Base-by-base conservation (phyloP, 176 grass and related monocot genomes). In the Triticum timopheevii region DNA sequence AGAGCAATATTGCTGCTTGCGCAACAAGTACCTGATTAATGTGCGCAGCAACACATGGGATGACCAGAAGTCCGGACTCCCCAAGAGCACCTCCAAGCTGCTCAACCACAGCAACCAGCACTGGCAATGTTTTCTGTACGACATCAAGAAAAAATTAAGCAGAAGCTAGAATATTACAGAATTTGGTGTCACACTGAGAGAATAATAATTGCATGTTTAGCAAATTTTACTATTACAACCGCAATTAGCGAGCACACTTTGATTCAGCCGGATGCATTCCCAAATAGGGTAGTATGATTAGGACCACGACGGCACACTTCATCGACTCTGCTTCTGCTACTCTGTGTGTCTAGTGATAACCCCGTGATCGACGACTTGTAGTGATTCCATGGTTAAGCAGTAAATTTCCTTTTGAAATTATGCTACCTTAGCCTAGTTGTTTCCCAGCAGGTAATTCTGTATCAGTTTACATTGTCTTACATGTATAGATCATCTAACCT, bases 101-200 rank as follows among this genome's bases (percentile, higher is more conserved):
- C 42, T 98, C 96, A 59, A 96, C 88, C 62, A 98, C 93, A 69
- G 96, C 93, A 89, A 94, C 85, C 84, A 94, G 82, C 35, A 98
- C 93, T 16, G 93, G 92, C 68, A 94, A 82, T 54, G 96, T 96
- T 96, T 96, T 94, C 96, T 98, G 81, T 27, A 86, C 31, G 19
- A 77, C 36, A 62, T 24, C 65, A 47, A 68, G 50, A 78, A 69
- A 78, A 69, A 81, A 13, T 28, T 33, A 86, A 80, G 20, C 34
- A 78, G 35, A 23, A 25, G n/a, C 5, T 25, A 67, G 73, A 61
- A 61, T 27, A 63, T 62, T 62, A 36, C 23, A 72, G 13, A 35
- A 70, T 23, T 16, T 77, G 28, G 66, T 86, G 73, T 54, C 76
- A 49, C 12, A 1, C 79, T 13, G 75, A 39, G n/a, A 61, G 28